phyloP scores from a whole-genome alignment of 2,329 filamentous ascomycete genomes.

The Thielaviopsis ethacetica region DNA sequence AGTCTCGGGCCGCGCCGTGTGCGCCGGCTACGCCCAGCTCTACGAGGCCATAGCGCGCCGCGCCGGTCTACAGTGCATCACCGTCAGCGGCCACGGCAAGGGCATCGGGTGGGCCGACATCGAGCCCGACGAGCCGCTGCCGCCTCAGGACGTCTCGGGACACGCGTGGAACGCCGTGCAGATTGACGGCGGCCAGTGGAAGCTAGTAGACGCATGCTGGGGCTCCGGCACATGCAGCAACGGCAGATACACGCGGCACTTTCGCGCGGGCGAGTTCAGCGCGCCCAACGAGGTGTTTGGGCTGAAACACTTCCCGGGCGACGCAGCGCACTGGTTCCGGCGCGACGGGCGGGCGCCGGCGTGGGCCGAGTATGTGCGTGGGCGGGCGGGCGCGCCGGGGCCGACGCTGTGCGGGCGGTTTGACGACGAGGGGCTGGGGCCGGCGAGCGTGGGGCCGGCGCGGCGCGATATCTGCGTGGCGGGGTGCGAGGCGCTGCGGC shows the following conservation, averaged over 20 bases:
- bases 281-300: conserved; percentile 66
- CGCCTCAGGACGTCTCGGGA: conserved; percentile 41
- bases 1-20: conserved; percentile 66
- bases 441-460: conserved; percentile 41
- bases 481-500: conserved; percentile 44
- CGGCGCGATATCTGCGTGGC: conserved; percentile 39
- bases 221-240: conserved; percentile 57
- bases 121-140: conserved; percentile 45
- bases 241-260: conserved; percentile 46
- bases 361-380: conserved; percentile 73
- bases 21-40: conserved; percentile 75
- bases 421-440: conserved; percentile 33
- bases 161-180: conserved; percentile 92
- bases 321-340: conserved; percentile 55
- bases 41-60: conserved; percentile 64
- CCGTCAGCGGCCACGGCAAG: conserved; percentile 70
- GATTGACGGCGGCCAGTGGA: conserved; percentile 79
- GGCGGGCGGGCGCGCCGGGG: conserved; percentile 34
- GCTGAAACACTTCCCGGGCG: conserved; percentile 57
- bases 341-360: conserved; percentile 48
- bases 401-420: conserved; percentile 30
- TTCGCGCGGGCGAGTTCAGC: conserved; percentile 47
- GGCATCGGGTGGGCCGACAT: conserved; percentile 57
- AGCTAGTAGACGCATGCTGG: conserved; percentile 85
- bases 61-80: conserved; percentile 61